phyloP scores from a whole-genome alignment of 2,329 filamentous ascomycete genomes.

The Colletotrichum trifolii region DNA sequence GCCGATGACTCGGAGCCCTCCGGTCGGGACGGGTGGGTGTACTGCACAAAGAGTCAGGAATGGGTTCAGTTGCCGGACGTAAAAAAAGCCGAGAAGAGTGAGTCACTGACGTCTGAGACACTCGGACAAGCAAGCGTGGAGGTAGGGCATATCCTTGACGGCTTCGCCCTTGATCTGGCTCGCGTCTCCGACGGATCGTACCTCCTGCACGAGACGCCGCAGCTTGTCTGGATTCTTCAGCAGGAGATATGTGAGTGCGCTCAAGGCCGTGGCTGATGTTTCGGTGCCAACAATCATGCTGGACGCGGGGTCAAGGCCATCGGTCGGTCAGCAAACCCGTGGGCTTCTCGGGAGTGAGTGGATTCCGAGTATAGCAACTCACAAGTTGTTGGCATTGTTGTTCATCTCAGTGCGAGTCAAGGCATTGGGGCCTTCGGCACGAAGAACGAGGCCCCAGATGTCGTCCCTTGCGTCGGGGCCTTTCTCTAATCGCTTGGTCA shows the following conservation, averaged over 20 bases:
- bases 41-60: conserved; percentile 44
- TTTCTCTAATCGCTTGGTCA: conserved; percentile 1
- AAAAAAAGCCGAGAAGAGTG: too few species aligned
- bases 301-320: too few species aligned
- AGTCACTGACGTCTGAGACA: conserved; percentile 45
- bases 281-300: conserved; percentile 44
- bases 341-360: too few species aligned
- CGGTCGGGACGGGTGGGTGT: conserved; percentile 46
- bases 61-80: too few species aligned
- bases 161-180: conserved; percentile 49
- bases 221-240: conserved; percentile 43
- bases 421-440: conserved; percentile 2
- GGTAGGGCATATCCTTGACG: conserved; percentile 41
- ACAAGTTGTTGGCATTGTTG: conserved; percentile 17
- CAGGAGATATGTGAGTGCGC: conserved; percentile 43
- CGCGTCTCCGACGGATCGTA: conserved; percentile 47
- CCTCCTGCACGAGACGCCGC: conserved; percentile 48
- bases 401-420: conserved; percentile 13
- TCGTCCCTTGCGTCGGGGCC: conserved; percentile 3
- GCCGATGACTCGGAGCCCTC: conserved; percentile 43
- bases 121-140: conserved; percentile 53
- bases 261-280: conserved; percentile 46
- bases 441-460: conserved; percentile 12
- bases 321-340: too few species aligned
- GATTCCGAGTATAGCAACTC: conserved; percentile 29